Percentiles rank a stretch among this genome's conserved stretches.
Conservation (phyloP, 2,329 filamentous ascomycete species). For the Penicillium fuscoglaucum region DNA sequence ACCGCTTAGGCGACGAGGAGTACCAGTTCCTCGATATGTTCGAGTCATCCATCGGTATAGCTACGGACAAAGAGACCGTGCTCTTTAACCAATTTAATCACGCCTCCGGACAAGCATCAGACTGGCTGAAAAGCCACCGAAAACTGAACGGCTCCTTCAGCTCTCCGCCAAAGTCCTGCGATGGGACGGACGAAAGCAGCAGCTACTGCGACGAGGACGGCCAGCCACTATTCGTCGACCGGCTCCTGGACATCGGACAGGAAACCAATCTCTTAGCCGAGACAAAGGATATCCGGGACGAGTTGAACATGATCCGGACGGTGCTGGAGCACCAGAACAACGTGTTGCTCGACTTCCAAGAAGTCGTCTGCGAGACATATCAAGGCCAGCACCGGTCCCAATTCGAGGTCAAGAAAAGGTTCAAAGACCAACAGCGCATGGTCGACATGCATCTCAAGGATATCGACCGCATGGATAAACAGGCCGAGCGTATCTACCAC, state of each 20-base stretch:
- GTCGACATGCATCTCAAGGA: conserved; percentile 61
- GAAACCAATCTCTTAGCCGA: conserved; percentile 64
- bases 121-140: conserved; percentile 55
- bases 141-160: conserved; percentile 37
- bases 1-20: conserved; percentile 58
- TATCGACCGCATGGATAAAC: conserved; percentile 63
- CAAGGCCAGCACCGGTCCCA: conserved; percentile 39
- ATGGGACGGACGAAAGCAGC: conserved; percentile 16
- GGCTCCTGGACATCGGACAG: conserved; percentile 55
- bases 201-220: conserved; percentile 34
- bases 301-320: conserved; percentile 61
- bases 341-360: conserved; percentile 37
- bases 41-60: conserved; percentile 60
- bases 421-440: conserved; percentile 58
- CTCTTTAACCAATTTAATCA: conserved; percentile 61
- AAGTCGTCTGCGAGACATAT: conserved; percentile 39
- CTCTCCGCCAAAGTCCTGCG: conserved; percentile 7
- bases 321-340: conserved; percentile 43
- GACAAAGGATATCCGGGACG: conserved; percentile 67
- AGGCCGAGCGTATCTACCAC: conserved; percentile 61
- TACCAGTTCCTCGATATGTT: conserved; percentile 70
- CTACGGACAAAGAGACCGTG: conserved; percentile 56
- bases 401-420: conserved; percentile 54
- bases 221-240: conserved; percentile 49
- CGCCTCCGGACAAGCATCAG: conserved; percentile 58